Evolutionary conservation across 2,329 filamentous ascomycete species (phyloP), one percentile per base, ranked within the genome.

Genomic region (Neofusicoccum parvum): DNA sequence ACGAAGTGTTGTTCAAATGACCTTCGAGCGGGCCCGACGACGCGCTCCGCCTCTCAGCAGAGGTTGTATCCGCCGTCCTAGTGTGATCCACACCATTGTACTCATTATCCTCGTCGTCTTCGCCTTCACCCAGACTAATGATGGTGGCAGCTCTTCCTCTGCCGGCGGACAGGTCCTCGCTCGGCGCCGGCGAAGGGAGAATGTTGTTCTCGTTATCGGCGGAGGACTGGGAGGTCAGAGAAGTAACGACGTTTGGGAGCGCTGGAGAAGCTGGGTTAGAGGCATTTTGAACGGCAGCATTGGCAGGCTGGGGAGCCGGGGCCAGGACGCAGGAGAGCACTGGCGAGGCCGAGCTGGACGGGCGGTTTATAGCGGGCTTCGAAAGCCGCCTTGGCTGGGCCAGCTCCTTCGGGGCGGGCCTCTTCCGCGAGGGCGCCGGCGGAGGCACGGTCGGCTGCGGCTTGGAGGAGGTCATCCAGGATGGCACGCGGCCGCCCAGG

Each of bases 141-240:
- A 51, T 51, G 12, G 48, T 51, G n/a, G 46, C 36, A 17, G 27
- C 43, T 23, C 56, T 46, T 15, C 17, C 56, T 60, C 32, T 36
- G 10, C 14, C n/a, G 4, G 12, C 6, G 27, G 39, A 7, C 27
- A 37, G 12, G 32, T 88, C 86, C 68, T 90, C 85, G 72, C 87
- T 90, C 11, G 86, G 83, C 12, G 87, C 83, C 37, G 88, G 87
- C 14, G 89, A 89, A 6, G 87, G 86, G 58, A 90, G 81, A 20
- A 85, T 79, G 39, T 76, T 70, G 66, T 73, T 68, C 20, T 59
- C 43, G 4, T 17, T 37, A 43, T 3, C 15, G 62, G 64, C 7
- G 27, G 66, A 66, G 9, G 49, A 41, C 36, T 64, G 48, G 49
- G 23, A 51, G 37, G 62, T 11, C 5, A 53, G 54, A 12, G 46